A percentile compares a stretch with the other conserved stretches of the same genome.
Conservation (phyloP, 1,284 basidiomycete genomes). For the Marasmius tenuissimus region DNA sequence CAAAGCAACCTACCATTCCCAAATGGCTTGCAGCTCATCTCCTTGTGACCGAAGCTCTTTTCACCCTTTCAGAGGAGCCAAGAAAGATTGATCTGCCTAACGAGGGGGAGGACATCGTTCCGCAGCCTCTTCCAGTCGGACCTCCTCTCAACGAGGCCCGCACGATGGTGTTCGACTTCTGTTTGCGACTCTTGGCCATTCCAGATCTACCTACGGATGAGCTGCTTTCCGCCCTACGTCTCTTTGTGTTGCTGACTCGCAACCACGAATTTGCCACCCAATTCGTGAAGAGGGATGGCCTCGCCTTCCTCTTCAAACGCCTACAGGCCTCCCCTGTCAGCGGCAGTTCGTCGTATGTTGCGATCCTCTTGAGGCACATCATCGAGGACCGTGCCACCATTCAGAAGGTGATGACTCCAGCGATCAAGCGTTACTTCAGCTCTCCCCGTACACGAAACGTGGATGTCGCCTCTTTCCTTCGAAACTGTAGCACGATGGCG, state of each 20-base stretch:
- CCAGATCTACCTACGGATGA: conserved; percentile 73
- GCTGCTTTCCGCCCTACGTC: conserved; percentile 74
- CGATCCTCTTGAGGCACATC: conserved; percentile 87
- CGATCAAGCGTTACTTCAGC: conserved; percentile 77
- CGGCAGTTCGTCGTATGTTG: conserved; percentile 82
- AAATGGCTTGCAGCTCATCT: conserved; percentile 86
- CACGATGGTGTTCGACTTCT: conserved; percentile 70
- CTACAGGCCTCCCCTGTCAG: conserved; percentile 58
- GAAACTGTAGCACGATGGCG: conserved; percentile 78
- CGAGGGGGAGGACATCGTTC: conserved; percentile 62
- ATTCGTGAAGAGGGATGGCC: conserved; percentile 66
- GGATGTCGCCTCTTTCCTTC: conserved; percentile 76
- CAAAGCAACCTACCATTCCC: conserved; percentile 55
- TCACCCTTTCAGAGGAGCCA: conserved; percentile 76
- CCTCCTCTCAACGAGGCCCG: conserved; percentile 65
- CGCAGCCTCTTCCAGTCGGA: conserved; percentile 54
- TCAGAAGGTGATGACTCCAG: conserved; percentile 76
- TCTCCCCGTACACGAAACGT: conserved; percentile 69
- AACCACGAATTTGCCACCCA: conserved; percentile 58
- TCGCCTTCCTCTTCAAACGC: conserved; percentile 66
- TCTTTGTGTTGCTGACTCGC: conserved; percentile 82
- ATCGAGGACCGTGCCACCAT: conserved; percentile 78
- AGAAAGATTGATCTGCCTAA: conserved; percentile 60
- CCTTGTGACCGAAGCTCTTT: conserved; percentile 79
- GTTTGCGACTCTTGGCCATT: conserved; percentile 63